These are phyloP conservation scores for Microbotryum lychnidis-dioicae DNA, from an alignment of 1,284 basidiomycete species.

Conservation along the genomic window DNA sequence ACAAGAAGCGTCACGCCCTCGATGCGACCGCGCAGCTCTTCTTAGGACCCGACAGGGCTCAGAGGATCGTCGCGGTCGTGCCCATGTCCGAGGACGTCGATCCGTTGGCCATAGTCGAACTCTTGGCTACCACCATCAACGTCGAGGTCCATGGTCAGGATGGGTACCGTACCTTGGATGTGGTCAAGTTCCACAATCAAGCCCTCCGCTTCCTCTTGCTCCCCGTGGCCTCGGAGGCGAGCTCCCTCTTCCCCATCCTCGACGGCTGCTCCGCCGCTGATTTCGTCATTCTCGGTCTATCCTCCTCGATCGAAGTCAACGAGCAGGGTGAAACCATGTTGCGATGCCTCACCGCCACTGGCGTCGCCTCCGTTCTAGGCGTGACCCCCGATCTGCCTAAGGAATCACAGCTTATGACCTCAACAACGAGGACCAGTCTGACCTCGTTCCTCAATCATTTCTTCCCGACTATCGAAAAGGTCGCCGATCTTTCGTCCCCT, in stretches of 20 bases:
- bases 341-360: slow-evolving; percentile 55
- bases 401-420: slow-evolving; percentile 15
- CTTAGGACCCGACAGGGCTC: slow-evolving; percentile 41
- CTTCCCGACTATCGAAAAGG: slow-evolving; percentile 66
- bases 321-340: slow-evolving; percentile 81
- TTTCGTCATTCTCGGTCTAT: slow-evolving; percentile 79
- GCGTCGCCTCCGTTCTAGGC: slow-evolving; percentile 54
- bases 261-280: slow-evolving; percentile 85
- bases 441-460: slow-evolving; percentile 93
- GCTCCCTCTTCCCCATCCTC: slow-evolving; percentile 60
- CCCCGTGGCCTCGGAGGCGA: slow-evolving; percentile 13
- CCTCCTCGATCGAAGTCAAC: slow-evolving; percentile 71
- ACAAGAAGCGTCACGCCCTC: slow-evolving; percentile 60
- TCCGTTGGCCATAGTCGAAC: slow-evolving; percentile 48
- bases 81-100: slow-evolving; percentile 64
- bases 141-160: slow-evolving; percentile 51
- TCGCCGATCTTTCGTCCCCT: slow-evolving; percentile 52
- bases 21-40: slow-evolving; percentile 45
- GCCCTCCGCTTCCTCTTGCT: slow-evolving; percentile 21
- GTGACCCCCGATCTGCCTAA: slow-evolving; percentile 49
- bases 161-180: slow-evolving; percentile 1
- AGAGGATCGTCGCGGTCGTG: slow-evolving; percentile 48
- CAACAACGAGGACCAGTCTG: slow-evolving; percentile 67
- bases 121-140: slow-evolving; percentile 60
- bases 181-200: slow-evolving; percentile 28